A percentile compares a stretch with the other conserved stretches of the same genome.
Conservation (phyloP, 1,284 basidiomycete species). For the Omphalotus olearius region DNA sequence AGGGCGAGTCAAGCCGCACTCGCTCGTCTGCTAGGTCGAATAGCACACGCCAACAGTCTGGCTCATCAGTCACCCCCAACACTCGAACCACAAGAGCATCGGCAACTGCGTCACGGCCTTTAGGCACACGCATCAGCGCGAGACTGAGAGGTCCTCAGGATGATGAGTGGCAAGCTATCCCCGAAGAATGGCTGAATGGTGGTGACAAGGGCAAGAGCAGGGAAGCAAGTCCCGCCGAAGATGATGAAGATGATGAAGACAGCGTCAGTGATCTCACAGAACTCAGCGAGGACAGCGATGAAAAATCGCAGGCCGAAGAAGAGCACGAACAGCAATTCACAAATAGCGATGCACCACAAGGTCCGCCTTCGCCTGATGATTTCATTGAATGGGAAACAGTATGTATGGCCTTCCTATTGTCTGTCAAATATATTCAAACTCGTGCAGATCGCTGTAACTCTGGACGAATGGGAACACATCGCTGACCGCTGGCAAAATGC, state of each 20-base stretch:
- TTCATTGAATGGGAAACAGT: slow-evolving; percentile 87
- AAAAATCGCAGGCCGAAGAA: slow-evolving; percentile 13
- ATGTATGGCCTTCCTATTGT: slow-evolving; percentile 24
- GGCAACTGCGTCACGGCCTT: slow-evolving; percentile 23
- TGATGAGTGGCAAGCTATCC: slow-evolving; percentile 75
- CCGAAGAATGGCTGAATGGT: slow-evolving; percentile 65
- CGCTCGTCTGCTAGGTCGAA: neutral
- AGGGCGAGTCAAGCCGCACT: neutral
- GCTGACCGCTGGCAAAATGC: slow-evolving; percentile 68
- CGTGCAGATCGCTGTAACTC: slow-evolving; percentile 72
- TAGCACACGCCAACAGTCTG: neutral
- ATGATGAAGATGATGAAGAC: slow-evolving; percentile 55
- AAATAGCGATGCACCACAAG: slow-evolving; percentile 19
- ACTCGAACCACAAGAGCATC: neutral
- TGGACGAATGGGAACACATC: slow-evolving; percentile 77
- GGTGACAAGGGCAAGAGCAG: slow-evolving; percentile 7
- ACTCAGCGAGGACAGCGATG: slow-evolving; percentile 43
- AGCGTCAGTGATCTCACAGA: slow-evolving; percentile 69
- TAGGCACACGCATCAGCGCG: slow-evolving; percentile 64
- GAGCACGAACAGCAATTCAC: slow-evolving; percentile 2
- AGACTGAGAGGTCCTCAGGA: slow-evolving; percentile 56
- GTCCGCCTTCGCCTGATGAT: slow-evolving; percentile 35
- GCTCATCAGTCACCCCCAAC: neutral
- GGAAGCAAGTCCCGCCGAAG: slow-evolving; percentile 25
- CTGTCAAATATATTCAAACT: slow-evolving; percentile 1